Base-by-base conservation (phyloP, 108 stramenopile genomes). In the Cyclotella baltica region DNA sequence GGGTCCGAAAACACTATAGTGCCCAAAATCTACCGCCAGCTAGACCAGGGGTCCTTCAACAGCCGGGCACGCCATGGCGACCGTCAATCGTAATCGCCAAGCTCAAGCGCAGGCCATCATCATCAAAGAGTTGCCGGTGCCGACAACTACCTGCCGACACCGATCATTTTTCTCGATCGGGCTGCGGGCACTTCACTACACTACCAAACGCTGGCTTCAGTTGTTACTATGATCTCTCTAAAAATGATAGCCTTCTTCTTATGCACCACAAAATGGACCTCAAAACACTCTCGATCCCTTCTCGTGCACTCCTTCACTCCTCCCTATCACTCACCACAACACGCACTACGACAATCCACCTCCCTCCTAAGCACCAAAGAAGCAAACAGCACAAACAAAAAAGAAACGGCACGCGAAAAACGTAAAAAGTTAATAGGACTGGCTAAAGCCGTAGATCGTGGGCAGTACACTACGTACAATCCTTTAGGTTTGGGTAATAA, bases 371-470 rank as follows among this genome's bases (percentile, higher is more conserved):
- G 18, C 19, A 5, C 52, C 9, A 23, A 19, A 8, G 5, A 19
- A 19, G 18, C 5, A 8, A 22, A 6, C 25, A 6, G 6, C 18
- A 5, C 29, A 31, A 16, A 5, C 25, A 59, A 31, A 18, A 20
- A 63, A 38, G 37, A 36, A 19, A 10, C 65, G 3, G 33, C 19
- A 50, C 65, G 78, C 23, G 84, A 82, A 27, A 88, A 89, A 74
- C 88, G 91, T 19, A 70, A 77, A 30, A 67, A 88, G 62, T 87
- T 88, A 62, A 90, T 96, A 56, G 95, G 95, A 5, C 35, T 88
- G 38, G 89, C 92, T 68, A 96, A 96, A 70, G 95, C 93, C 3
- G 92, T 94, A 34, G 95, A 96, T 80, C 86, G 89, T 35, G 95
- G 95, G n/a, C 88, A 90, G 50, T 90, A 64, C 33, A 34, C 28